These are phyloP conservation scores for Taxillus chinensis DNA, from an alignment of 164 flowering plant genomes.

Conservation along the genomic window DNA sequence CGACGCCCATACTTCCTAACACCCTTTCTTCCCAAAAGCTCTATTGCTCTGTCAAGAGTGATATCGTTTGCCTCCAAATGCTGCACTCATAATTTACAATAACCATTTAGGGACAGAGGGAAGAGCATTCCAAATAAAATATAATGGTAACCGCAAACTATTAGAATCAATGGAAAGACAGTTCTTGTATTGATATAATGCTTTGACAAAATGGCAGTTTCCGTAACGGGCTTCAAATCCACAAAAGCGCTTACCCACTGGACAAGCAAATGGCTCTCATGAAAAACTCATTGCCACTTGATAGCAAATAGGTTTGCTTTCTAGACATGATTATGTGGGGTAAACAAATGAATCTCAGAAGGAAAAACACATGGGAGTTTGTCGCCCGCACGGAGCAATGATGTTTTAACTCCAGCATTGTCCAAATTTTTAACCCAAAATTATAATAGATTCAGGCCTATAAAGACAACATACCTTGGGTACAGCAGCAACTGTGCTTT, in stretches of 20 bases:
- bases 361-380: not conserved
- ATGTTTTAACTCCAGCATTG: too few relatives aligned
- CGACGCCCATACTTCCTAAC: constrained; percentile 61
- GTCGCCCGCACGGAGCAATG: not conserved
- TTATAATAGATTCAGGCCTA: not conserved
- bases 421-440: too few relatives aligned
- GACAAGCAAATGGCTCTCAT: too few relatives aligned
- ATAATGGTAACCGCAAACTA: not conserved
- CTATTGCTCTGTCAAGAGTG: constrained; percentile 58
- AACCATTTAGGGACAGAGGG: not conserved
- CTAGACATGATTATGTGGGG: not conserved
- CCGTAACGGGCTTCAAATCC: not conserved
- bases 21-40: constrained; percentile 36
- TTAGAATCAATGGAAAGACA: not conserved
- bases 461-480: constrained; percentile 48
- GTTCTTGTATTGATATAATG: too few relatives aligned
- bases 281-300: too few relatives aligned
- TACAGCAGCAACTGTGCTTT: constrained; percentile 48
- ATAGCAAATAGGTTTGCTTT: too few relatives aligned
- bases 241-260: not conserved
- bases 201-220: not conserved
- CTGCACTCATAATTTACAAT: constrained; percentile 24
- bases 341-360: not conserved
- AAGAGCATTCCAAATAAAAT: not conserved
- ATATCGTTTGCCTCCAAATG: constrained; percentile 39